phyloP scores from a whole-genome alignment of 1,284 basidiomycete species.

The Cutaneotrichosporon spelunceum region DNA sequence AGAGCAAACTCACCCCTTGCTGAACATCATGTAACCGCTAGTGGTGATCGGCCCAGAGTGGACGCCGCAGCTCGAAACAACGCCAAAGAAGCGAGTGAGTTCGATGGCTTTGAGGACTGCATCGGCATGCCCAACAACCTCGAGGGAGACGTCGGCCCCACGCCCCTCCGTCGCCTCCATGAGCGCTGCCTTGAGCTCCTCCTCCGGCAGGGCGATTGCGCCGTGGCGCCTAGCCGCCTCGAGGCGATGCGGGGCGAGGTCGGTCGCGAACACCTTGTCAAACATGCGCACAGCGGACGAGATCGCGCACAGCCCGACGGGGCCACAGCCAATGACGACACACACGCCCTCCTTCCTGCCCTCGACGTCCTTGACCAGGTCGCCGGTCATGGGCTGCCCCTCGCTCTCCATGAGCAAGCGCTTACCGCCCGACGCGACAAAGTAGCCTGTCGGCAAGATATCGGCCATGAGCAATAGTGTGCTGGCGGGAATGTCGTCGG shows the following conservation, averaged over 20 bases:
- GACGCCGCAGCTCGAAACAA: constrained; percentile 76
- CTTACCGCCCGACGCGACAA: constrained; percentile 50
- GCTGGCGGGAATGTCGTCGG: constrained; percentile 43
- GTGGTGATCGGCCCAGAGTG: constrained; percentile 41
- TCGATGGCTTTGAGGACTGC: constrained; percentile 72
- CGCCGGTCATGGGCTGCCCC: constrained; percentile 6
- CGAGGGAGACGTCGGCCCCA: constrained; percentile 52
- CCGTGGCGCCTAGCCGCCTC: constrained; percentile 44
- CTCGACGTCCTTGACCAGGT: constrained; percentile 14
- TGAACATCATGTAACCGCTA: constrained; percentile 60
- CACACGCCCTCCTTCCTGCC: constrained; percentile 36
- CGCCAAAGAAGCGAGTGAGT: constrained; percentile 75
- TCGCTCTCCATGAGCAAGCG: constrained; percentile 23
- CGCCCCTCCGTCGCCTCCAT: constrained; percentile 45
- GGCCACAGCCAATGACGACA: constrained; percentile 54
- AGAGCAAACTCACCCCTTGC: constrained; percentile 60
- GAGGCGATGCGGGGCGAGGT: constrained; percentile 32
- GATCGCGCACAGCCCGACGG: constrained; percentile 52
- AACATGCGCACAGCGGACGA: constrained; percentile 49
- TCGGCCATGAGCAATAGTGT: constrained; percentile 53
- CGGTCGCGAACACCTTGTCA: constrained; percentile 42
- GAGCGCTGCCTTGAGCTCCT: constrained; percentile 34
- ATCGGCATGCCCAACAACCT: constrained; percentile 74
- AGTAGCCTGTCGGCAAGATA: constrained; percentile 53
- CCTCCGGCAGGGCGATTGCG: constrained; percentile 42